Evolutionary conservation across 2,329 filamentous ascomycete species (phyloP).

Genomic region (Cordyceps javanica): DNA sequence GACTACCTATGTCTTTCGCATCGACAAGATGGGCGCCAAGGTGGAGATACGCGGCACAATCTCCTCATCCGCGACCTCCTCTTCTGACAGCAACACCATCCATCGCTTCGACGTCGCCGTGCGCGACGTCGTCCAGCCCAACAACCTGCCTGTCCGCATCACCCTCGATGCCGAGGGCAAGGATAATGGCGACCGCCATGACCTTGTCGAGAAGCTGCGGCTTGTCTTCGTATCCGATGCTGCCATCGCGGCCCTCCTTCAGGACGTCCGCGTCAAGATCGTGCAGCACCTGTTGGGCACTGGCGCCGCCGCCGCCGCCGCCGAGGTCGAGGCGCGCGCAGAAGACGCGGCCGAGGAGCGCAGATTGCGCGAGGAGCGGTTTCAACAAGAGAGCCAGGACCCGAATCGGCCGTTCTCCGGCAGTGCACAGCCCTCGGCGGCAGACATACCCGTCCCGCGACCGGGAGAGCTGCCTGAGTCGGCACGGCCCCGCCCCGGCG

Average conservation of each 20-base stretch:
- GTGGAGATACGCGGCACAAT: slow-evolving; percentile 73
- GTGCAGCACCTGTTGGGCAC: slow-evolving; percentile 79
- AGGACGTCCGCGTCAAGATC: slow-evolving; percentile 68
- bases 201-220: slow-evolving; percentile 42
- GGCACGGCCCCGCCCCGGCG: slow-evolving; percentile 47
- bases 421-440: slow-evolving; percentile 31
- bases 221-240: slow-evolving; percentile 68
- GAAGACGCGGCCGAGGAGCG: slow-evolving; percentile 36
- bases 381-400: slow-evolving; percentile 33
- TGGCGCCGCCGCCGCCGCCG: slow-evolving; percentile 72
- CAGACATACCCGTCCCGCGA: slow-evolving; percentile 61
- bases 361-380: slow-evolving; percentile 32
- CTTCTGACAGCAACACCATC: slow-evolving; percentile 55
- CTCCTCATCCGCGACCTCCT: slow-evolving; percentile 69
- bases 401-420: slow-evolving; percentile 25
- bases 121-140: slow-evolving; percentile 66
- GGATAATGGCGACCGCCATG: slow-evolving; percentile 34
- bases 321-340: slow-evolving; percentile 54
- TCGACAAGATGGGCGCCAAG: slow-evolving; percentile 76
- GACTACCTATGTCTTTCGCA: slow-evolving; percentile 57
- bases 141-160: slow-evolving; percentile 51
- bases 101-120: slow-evolving; percentile 65
- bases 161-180: slow-evolving; percentile 33
- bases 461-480: slow-evolving; percentile 58
- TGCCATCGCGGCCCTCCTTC: slow-evolving; percentile 61